Conservation (phyloP, 1,284 basidiomycete genomes). For the Marasmius sp. region DNA sequence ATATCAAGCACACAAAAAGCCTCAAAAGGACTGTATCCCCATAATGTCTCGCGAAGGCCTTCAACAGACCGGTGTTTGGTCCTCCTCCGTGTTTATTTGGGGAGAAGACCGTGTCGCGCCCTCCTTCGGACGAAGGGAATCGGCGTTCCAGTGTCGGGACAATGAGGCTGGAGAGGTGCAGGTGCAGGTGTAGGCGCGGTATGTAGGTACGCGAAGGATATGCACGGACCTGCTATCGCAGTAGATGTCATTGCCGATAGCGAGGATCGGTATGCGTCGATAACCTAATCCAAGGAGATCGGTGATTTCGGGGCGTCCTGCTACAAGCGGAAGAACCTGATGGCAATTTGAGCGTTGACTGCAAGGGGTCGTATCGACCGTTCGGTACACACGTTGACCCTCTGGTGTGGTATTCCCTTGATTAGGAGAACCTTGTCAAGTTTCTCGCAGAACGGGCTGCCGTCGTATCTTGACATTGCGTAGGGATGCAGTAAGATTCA, state of each 20-base stretch:
- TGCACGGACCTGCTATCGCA: constrained; percentile 42
- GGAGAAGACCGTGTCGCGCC: constrained; percentile 52
- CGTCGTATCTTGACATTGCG: constrained; percentile 42
- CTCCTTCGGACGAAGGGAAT: constrained; percentile 42
- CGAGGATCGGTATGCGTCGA: constrained; percentile 55
- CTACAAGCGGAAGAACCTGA: constrained; percentile 24
- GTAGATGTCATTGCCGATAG: constrained; percentile 58
- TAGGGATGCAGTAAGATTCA: neutral
- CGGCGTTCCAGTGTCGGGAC: constrained; percentile 46
- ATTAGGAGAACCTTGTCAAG: constrained; percentile 48
- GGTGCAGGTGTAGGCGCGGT: neutral
- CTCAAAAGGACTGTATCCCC: constrained; percentile 42
- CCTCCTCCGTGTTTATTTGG: constrained; percentile 36
- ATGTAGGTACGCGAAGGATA: no score
- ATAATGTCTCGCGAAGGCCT: constrained; percentile 45
- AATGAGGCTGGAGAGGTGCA: constrained; percentile 35
- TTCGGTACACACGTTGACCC: constrained; percentile 41
- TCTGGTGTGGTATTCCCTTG: constrained; percentile 47
- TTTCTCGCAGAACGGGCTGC: constrained; percentile 51
- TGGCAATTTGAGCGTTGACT: neutral
- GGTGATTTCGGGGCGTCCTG: constrained; percentile 55
- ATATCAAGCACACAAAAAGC: constrained; percentile 37
- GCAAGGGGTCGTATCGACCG: constrained; percentile 11
- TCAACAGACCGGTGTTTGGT: constrained; percentile 45
- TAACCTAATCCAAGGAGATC: constrained; percentile 50